Conservation (phyloP, 306 rosid genomes). For the Begonia masoniana region DNA sequence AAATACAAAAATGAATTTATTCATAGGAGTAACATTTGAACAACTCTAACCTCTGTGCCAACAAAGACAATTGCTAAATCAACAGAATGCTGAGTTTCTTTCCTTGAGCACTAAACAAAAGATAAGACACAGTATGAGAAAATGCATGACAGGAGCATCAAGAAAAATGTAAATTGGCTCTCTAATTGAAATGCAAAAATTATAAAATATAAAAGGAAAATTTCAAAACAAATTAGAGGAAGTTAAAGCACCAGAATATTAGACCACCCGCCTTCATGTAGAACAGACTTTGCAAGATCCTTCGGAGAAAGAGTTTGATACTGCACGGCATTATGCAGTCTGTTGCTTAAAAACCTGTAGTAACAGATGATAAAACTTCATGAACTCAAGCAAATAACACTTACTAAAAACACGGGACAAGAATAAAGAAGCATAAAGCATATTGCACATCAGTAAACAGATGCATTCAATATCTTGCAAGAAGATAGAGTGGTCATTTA, state of each 20-base stretch:
- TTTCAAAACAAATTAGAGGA: constrained; percentile 1
- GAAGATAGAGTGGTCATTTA: neutral
- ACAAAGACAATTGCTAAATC: constrained; percentile 81
- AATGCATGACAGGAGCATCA: neutral
- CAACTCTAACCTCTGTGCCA: constrained; percentile 64
- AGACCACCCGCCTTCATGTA: constrained; percentile 80
- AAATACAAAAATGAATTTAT: neutral
- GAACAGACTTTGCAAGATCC: constrained; percentile 63
- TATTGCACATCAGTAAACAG: too few relatives aligned
- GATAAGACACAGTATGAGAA: constrained; percentile 4
- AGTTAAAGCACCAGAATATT: constrained; percentile 43
- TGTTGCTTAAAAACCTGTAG: constrained; percentile 32
- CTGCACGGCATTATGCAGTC: constrained; percentile 38
- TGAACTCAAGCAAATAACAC: too few relatives aligned
- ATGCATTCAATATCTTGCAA: neutral
- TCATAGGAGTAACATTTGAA: neutral
- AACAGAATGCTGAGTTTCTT: constrained; percentile 35
- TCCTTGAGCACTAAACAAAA: constrained; percentile 46
- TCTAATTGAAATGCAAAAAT: too few relatives aligned
- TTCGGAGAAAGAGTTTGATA: constrained; percentile 66
- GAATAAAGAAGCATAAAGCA: constrained; percentile 3
- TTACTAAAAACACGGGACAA: constrained; percentile 5
- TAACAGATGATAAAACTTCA: too few relatives aligned
- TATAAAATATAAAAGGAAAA: neutral
- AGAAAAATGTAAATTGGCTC: too few relatives aligned